Percentiles rank a stretch among this genome's conserved stretches.
Conservation (phyloP, 2,329 filamentous ascomycete species). For the Xylaria sp. region DNA sequence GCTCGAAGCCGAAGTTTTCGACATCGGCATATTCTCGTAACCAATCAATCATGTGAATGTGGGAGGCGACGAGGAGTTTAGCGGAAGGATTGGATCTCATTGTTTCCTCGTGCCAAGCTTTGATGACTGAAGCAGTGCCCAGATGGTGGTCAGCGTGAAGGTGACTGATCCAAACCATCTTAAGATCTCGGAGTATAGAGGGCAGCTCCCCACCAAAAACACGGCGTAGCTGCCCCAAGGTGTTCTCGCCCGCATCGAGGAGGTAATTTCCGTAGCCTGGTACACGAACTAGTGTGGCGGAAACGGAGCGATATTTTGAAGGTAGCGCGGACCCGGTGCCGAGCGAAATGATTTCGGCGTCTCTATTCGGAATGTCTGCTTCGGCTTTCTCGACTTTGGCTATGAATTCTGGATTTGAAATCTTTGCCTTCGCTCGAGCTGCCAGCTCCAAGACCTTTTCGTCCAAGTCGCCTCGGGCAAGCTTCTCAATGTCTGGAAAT, state of each 20-base stretch:
- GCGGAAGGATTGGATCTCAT: slow-evolving; percentile 41
- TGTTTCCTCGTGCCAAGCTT: slow-evolving; percentile 73
- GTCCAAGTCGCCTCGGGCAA: slow-evolving; percentile 48
- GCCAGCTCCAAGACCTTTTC: slow-evolving; percentile 59
- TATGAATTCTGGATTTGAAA: slow-evolving; percentile 34
- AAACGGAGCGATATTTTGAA: slow-evolving; percentile 95
- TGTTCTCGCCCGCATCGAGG: slow-evolving; percentile 91
- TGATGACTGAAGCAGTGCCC: slow-evolving; percentile 80
- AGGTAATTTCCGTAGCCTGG: slow-evolving; percentile 88
- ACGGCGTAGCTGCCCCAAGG: slow-evolving; percentile 83
- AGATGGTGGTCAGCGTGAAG: slow-evolving; percentile 96
- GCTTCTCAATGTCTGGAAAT: slow-evolving; percentile 53
- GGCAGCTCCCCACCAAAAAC: slow-evolving; percentile 70
- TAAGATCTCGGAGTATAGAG: slow-evolving; percentile 77
- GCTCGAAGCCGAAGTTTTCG: slow-evolving; percentile 74
- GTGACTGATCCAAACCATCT: slow-evolving; percentile 90
- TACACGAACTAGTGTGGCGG: slow-evolving; percentile 81
- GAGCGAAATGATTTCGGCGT: slow-evolving; percentile 83
- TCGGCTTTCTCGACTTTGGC: slow-evolving; percentile 54
- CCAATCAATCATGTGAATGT: slow-evolving; percentile 74
- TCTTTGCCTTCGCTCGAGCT: slow-evolving; percentile 47
- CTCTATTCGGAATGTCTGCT: slow-evolving; percentile 70
- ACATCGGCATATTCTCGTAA: slow-evolving; percentile 79
- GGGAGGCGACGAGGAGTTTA: slow-evolving; percentile 70
- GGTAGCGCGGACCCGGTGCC: slow-evolving; percentile 91